Evolutionary conservation across 1,284 basidiomycete genomes (phyloP).

Genomic region (Puccinia horiana): DNA sequence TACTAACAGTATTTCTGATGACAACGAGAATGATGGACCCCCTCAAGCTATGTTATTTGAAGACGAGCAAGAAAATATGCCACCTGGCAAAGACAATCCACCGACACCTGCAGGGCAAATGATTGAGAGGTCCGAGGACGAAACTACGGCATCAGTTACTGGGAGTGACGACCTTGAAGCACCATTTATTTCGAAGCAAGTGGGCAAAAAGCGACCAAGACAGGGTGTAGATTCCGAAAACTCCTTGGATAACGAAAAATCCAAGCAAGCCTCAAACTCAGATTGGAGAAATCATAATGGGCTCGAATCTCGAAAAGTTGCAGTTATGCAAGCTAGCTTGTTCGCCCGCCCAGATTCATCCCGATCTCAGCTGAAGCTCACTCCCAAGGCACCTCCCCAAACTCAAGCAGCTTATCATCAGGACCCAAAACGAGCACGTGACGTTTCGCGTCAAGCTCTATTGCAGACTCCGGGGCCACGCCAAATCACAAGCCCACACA

Average conservation of each 20-base stretch:
- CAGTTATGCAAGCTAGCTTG: slow-evolving; percentile 49
- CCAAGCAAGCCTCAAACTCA: not conserved
- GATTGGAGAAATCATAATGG: slow-evolving; percentile 39
- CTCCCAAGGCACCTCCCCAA: slow-evolving; percentile 10
- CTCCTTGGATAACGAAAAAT: not conserved
- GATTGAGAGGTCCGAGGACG: slow-evolving; percentile 15
- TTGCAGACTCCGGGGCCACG: not conserved
- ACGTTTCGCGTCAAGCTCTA: not conserved
- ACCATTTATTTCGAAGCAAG: not conserved
- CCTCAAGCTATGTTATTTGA: slow-evolving; percentile 47
- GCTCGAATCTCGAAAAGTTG: slow-evolving; percentile 49
- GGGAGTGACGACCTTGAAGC: slow-evolving; percentile 41
- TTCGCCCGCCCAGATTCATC: slow-evolving; percentile 41
- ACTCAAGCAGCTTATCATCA: slow-evolving; percentile 9
- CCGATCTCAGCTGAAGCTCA: not conserved
- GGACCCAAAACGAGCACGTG: not conserved
- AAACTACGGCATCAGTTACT: slow-evolving; percentile 45
- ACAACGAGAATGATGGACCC: slow-evolving; percentile 33
- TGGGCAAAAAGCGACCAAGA: slow-evolving; percentile 43
- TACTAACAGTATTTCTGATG: slow-evolving; percentile 14
- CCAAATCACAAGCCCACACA: not conserved
- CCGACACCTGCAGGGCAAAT: not conserved
- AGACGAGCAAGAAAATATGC: slow-evolving; percentile 17
- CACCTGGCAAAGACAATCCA: not conserved
- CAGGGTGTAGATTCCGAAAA: slow-evolving; percentile 32